Evolutionary conservation across 2,329 filamentous ascomycete species (phyloP).

Genomic region (Plenodomus lindquistii): DNA sequence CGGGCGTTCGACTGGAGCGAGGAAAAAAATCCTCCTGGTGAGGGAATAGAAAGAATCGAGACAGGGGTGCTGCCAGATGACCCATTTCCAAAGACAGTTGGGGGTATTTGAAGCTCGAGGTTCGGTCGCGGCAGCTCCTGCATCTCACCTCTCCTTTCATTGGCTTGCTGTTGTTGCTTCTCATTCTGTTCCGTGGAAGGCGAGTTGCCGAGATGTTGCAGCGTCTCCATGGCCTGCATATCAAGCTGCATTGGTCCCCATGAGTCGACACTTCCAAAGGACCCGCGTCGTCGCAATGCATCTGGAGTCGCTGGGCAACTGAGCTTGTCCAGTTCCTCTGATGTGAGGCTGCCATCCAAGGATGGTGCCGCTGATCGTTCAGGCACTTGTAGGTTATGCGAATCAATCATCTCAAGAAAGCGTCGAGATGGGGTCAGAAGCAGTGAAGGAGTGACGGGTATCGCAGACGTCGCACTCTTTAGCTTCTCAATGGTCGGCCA

Average conservation of each 20-base stretch:
- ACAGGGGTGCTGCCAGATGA: constrained; percentile 63
- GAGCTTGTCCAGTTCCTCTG: constrained; percentile 81
- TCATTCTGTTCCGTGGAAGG: constrained; percentile 25
- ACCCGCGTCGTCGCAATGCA: constrained; percentile 41
- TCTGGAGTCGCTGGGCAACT: constrained; percentile 86
- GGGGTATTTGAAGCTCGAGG: constrained; percentile 41
- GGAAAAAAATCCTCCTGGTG: constrained; percentile 89
- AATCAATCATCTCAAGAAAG: constrained; percentile 70
- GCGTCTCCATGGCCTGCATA: constrained; percentile 76
- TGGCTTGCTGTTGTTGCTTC: constrained; percentile 33
- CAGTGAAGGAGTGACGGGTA: constrained; percentile 47
- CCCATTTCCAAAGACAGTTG: constrained; percentile 31
- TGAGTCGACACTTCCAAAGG: constrained; percentile 57
- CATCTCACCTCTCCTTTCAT: constrained; percentile 62
- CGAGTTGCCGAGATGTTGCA: constrained; percentile 67
- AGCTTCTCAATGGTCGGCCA: constrained; percentile 62
- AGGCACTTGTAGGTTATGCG: constrained; percentile 64
- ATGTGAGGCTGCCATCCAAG: constrained; percentile 83
- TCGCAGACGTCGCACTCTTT: constrained; percentile 60
- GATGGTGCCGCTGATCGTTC: constrained; percentile 82
- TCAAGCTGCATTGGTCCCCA: constrained; percentile 71
- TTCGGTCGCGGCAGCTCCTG: constrained; percentile 60
- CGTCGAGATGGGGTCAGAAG: constrained; percentile 76
- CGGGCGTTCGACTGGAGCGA: constrained; percentile 75
- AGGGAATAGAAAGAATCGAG: constrained; percentile 84